Base-by-base conservation (phyloP, 108 stramenopile species). In the Pelagomonas calceolata region DNA sequence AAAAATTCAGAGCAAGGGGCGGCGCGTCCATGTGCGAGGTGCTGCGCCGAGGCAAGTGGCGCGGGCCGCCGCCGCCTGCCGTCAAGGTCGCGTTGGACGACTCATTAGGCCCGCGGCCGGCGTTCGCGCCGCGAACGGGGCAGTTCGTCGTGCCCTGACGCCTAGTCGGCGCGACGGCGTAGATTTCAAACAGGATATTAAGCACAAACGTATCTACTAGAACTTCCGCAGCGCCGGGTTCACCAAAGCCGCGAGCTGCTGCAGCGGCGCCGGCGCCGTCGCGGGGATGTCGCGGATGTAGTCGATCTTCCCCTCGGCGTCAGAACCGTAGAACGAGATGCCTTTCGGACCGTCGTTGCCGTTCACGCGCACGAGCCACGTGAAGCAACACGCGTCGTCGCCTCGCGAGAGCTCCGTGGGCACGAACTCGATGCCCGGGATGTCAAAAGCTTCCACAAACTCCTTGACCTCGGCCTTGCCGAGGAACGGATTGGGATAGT, bases 371-470 rank as follows among this genome's bases (percentile, higher is more conserved):
- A 60, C 51, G 21, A 16, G 18, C 51, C 51, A 60, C 21, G 51
- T 60, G 51, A 60, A 60, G 51, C 51, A 60, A 26, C 51, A 60
- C 21, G 51, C 51, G 51, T 12, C 51, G 51, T 16, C 26, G 51
- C 51, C 51, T 1, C 26, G 7, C 21, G 51, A 60, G 51, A 60
- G 18, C 26, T 60, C 26, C 21, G 29, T 17, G 51, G 51, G 51
- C 51, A 60, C 51, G 51, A 60, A 60, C 3, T 60, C 51, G 51
- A 60, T 60, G 51, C 51, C 51, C 51, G 51, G 51, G 51, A 60
- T 60, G 51, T 60, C 51, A 12, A 60, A 60, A 1, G 51, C 51
- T 26, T 60, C 51, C 21, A 60, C 51, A 26, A 60, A 60, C 21
- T 60, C 51, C 51, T 26, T 16, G 7, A 26, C 51, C 51, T 4